Conservation (phyloP, 768 basidiomycete species). For the Hypholoma sublateritium region DNA sequence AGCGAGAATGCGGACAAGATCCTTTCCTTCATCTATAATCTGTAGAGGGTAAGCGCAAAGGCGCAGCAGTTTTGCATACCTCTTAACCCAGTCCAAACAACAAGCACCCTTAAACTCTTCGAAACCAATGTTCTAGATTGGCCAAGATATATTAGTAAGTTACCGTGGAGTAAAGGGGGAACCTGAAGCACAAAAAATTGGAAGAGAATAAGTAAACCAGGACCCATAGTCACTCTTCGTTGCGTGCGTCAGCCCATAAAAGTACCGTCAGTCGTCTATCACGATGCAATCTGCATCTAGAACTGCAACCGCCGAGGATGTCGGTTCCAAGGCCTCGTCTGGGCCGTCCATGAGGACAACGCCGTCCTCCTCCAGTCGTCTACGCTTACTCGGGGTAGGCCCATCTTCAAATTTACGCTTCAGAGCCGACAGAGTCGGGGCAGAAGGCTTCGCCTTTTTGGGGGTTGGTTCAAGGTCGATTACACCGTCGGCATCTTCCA, state of each 20-base stretch:
- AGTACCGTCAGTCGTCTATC: slow-evolving; percentile 1
- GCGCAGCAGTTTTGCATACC: too few species aligned
- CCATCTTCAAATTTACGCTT: slow-evolving; percentile 23
- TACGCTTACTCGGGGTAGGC: slow-evolving; percentile 62
- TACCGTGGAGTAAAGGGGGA: neutral
- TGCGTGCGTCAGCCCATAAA: neutral
- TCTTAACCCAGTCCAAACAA: too few species aligned
- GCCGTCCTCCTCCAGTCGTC: slow-evolving; percentile 72
- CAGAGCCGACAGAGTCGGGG: slow-evolving; percentile 1
- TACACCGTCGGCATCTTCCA: slow-evolving; percentile 55
- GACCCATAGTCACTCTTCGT: neutral
- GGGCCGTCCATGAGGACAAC: slow-evolving; percentile 63
- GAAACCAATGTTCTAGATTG: neutral
- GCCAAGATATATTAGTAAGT: neutral
- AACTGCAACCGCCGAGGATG: neutral
- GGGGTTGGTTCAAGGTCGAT: slow-evolving; percentile 55
- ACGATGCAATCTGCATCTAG: slow-evolving; percentile 3
- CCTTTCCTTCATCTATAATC: slow-evolving; percentile 1
- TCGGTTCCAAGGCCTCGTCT: slow-evolving; percentile 34
- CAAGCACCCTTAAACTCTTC: too few species aligned
- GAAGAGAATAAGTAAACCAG: neutral
- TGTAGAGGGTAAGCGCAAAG: neutral
- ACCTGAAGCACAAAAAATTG: neutral
- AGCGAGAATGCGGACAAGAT: neutral
- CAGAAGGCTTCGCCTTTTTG: slow-evolving; percentile 39